Base-by-base conservation (phyloP, 2,329 filamentous ascomycete genomes). In the Xenoacremonium recifei region DNA sequence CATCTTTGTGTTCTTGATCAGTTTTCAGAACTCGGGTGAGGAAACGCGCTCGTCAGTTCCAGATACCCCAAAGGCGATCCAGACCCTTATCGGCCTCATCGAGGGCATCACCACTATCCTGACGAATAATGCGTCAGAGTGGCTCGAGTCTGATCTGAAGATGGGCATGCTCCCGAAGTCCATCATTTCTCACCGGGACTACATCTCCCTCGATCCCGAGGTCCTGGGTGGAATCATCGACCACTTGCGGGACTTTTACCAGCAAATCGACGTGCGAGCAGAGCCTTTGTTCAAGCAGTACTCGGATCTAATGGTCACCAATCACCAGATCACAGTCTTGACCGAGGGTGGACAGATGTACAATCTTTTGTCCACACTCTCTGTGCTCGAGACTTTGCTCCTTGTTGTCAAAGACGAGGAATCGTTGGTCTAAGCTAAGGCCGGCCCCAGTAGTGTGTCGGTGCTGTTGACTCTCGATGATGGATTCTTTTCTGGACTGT, bases 41-140 rank as follows among this genome's bases (percentile, higher is more conserved):
- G n/a, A n/a, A n/a, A n/a, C n/a, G n/a, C n/a, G n/a, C n/a, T n/a
- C n/a, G n/a, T n/a, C n/a, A n/a, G n/a, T n/a, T n/a, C 38, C 33
- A 1, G 23, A 29, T 1, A 20, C 17, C 11, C 17, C 35, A 0
- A 12, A 17, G 6, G 27, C 35, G 11, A 30, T 51, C 3, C 19
- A 27, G 2, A 36, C 44, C 2, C 12, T 53, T 0, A 37, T 39
- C 1, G 4, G n/a, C 12, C 32, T 58, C 11, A 17, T 31, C 3
- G 47, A 45, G 11, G 41, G 36, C 9, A 50, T 56, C 3, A 44
- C 54, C 1, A 55, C 25, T 1, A 50, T 43, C 1, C 37, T 59
- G 4, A 58, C 51, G 2, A 59, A 59, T 16, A 45, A 59, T n/a
- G 48, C 45, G 0, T 48, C 51, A 0, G 56, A 59, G 4, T 59